A percentile compares a stretch with the other conserved stretches of the same genome.
Conservation (phyloP, 306 rosid species). For the Sicyos baderoa region DNA sequence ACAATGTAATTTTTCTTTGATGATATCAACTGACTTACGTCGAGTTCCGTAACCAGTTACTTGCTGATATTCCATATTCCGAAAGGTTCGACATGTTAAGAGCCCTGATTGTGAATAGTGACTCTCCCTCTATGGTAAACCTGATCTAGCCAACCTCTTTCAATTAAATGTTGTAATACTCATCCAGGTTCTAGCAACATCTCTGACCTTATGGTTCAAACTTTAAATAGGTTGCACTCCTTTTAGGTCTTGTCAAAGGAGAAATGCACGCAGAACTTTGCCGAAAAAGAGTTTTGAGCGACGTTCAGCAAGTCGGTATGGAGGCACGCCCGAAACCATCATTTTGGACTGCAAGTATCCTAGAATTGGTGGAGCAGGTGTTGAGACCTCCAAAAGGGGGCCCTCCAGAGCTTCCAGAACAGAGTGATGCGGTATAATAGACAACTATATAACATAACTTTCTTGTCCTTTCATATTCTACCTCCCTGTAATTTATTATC, state of each 20-base stretch:
- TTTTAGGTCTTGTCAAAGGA: slow-evolving; percentile 53
- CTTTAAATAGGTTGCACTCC: slow-evolving; percentile 58
- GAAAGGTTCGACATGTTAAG: slow-evolving; percentile 60
- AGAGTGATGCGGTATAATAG: slow-evolving; percentile 59
- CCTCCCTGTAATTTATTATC: background rate
- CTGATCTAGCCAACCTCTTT: slow-evolving; percentile 12
- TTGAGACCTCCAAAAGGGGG: slow-evolving; percentile 78
- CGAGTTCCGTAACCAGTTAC: slow-evolving; percentile 44
- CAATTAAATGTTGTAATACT: background rate
- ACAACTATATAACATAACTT: background rate
- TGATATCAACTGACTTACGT: slow-evolving; percentile 12
- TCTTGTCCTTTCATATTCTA: background rate
- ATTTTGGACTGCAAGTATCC: slow-evolving; percentile 53
- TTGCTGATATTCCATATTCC: slow-evolving; percentile 56
- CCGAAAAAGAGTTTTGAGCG: slow-evolving; percentile 29
- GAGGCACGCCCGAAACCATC: slow-evolving; percentile 17
- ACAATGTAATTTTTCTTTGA: slow-evolving; percentile 13
- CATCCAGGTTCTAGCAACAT: slow-evolving; percentile 5
- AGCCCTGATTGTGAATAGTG: slow-evolving; percentile 57
- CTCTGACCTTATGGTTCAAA: slow-evolving; percentile 26
- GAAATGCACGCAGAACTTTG: slow-evolving; percentile 52
- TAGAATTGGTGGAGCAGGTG: slow-evolving; percentile 60
- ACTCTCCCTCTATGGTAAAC: slow-evolving; percentile 80
- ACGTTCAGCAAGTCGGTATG: slow-evolving; percentile 19
- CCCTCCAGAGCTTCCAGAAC: slow-evolving; percentile 82